Conservation (phyloP, 163 green algal genomes). For the Scenedesmus sp. region DNA sequence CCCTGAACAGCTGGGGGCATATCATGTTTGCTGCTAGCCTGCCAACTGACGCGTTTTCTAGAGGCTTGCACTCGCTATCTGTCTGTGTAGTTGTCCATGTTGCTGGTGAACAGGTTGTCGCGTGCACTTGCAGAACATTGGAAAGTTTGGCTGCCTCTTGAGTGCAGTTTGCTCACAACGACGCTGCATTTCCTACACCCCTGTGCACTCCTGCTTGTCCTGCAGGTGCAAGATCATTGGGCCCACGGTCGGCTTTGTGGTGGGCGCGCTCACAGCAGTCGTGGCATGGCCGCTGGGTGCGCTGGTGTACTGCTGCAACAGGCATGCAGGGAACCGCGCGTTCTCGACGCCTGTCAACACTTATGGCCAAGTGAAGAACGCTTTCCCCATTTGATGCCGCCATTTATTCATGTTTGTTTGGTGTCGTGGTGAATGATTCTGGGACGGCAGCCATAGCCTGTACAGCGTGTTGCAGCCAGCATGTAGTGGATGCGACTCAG, state of each 20-base stretch:
- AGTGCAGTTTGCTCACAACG: too few relatives aligned
- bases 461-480: too few relatives aligned
- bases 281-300: conserved; percentile 47
- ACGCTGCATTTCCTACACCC: too few relatives aligned
- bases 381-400: conserved; percentile 47
- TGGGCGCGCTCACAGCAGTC: conserved; percentile 25
- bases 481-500: too few relatives aligned
- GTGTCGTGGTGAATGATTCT: too few relatives aligned
- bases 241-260: conserved; percentile 48
- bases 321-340: not conserved
- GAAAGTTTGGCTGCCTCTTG: too few relatives aligned
- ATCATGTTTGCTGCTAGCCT: not conserved
- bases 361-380: conserved; percentile 10
- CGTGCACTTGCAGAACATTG: not conserved
- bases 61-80: too few relatives aligned
- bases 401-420: too few relatives aligned
- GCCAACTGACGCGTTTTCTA: too few relatives aligned
- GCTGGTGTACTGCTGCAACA: conserved; percentile 43
- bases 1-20: too few relatives aligned
- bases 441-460: too few relatives aligned
- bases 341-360: conserved; percentile 48
- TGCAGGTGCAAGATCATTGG: conserved; percentile 58
- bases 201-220: not conserved
- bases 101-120: not conserved
- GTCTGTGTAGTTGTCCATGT: not conserved